phyloP scores from a whole-genome alignment of 352 stramenopile genomes.

The Globisporangium orthogonon region DNA sequence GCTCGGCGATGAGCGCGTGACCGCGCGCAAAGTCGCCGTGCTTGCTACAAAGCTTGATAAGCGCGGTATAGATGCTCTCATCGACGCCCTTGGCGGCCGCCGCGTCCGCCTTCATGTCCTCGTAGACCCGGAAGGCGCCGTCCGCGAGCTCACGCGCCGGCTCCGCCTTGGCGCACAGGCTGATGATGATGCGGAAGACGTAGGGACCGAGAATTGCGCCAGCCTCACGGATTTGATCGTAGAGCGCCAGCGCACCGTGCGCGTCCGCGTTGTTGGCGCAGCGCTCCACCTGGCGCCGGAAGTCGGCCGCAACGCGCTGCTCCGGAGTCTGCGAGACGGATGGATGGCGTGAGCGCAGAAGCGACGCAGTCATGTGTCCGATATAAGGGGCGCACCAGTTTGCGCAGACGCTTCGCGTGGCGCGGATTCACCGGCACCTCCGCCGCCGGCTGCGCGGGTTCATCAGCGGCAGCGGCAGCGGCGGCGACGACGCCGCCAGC shows the following conservation, averaged over 20 bases:
- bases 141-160: conserved; percentile 21
- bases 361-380: no score
- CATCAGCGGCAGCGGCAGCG: background rate
- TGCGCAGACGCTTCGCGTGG: conserved; percentile 35
- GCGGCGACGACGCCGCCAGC: background rate
- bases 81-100: conserved; percentile 24
- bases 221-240: conserved; percentile 43
- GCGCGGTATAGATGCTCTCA: conserved; percentile 65
- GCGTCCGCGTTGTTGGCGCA: conserved; percentile 39
- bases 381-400: conserved; percentile 29
- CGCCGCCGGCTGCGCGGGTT: background rate
- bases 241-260: conserved; percentile 31
- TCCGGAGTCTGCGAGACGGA: conserved; percentile 25
- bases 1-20: conserved; percentile 35
- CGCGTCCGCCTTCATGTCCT: conserved; percentile 54
- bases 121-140: conserved; percentile 47
- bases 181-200: conserved; percentile 59
- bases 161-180: conserved; percentile 46
- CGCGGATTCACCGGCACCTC: conserved; percentile 24
- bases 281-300: conserved; percentile 30
- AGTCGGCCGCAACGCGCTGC: conserved; percentile 31
- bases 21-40: conserved; percentile 48
- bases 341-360: no score
- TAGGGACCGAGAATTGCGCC: conserved; percentile 25
- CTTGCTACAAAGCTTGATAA: conserved; percentile 72